These are phyloP conservation scores for Stropharia rugosoannulata DNA, from an alignment of 768 basidiomycete genomes.

Conservation along the genomic window DNA sequence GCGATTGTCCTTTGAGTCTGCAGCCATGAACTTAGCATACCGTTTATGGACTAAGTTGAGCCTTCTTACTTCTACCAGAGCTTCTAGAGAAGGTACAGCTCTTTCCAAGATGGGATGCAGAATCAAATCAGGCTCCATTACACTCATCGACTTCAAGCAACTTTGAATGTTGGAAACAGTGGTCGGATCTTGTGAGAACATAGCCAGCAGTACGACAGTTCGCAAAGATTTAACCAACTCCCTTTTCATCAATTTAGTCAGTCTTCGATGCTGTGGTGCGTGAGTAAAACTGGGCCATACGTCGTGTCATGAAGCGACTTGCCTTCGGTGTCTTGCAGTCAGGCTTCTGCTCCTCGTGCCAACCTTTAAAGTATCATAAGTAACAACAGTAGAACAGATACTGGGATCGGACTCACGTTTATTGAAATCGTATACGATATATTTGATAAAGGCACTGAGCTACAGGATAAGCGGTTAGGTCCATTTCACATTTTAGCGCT, in stretches of 20 bases:
- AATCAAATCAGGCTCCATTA: conserved; percentile 86
- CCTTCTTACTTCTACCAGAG: conserved; percentile 70
- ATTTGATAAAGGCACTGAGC: conserved; percentile 85
- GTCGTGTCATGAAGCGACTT: conserved; percentile 10
- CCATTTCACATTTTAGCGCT: background rate
- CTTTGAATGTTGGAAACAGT: conserved; percentile 77
- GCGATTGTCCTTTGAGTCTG: conserved; percentile 85
- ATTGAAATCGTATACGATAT: conserved; percentile 81
- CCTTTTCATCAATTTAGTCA: conserved; percentile 76
- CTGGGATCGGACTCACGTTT: conserved; percentile 47
- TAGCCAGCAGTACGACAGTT: conserved; percentile 82
- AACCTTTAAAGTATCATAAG: conserved; percentile 41
- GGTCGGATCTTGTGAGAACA: conserved; percentile 82
- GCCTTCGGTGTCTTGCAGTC: conserved; percentile 81
- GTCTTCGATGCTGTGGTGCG: conserved; percentile 56
- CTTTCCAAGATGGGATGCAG: conserved; percentile 80
- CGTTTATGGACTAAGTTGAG: background rate
- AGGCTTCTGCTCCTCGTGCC: conserved; percentile 74
- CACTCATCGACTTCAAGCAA: conserved; percentile 77
- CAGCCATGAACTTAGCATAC: background rate
- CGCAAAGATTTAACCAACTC: conserved; percentile 82
- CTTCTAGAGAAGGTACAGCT: conserved; percentile 84
- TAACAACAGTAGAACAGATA: conserved; percentile 2
- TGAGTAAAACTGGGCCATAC: too few species aligned
- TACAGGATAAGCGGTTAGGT: conserved; percentile 22